phyloP scores from a whole-genome alignment of 164 flowering plant species.

The Magnolia kwangsiensis region DNA sequence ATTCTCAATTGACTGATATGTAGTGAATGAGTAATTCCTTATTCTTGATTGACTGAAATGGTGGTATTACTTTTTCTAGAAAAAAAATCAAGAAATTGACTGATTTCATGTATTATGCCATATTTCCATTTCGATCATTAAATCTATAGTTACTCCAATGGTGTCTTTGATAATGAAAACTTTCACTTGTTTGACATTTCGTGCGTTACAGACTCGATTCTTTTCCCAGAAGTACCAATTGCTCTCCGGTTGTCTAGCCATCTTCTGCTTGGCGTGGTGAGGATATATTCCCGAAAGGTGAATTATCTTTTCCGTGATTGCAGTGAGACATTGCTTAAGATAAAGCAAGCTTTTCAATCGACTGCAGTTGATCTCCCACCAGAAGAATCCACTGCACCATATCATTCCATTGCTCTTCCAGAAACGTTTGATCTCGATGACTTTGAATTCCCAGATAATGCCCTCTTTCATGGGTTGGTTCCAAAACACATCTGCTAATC shows the following conservation, averaged over 20 bases:
- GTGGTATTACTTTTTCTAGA: conserved; percentile 43
- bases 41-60: neutral
- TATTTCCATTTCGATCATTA: neutral
- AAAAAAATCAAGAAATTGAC: conserved; percentile 82
- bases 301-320: conserved; percentile 97
- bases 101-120: neutral
- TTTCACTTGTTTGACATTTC: neutral
- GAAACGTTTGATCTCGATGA: conserved; percentile 99
- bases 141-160: neutral
- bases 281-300: conserved; percentile 95
- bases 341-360: conserved; percentile 98
- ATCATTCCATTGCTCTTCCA: conserved; percentile 96
- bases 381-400: conserved; percentile 97
- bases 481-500: neutral
- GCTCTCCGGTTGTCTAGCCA: conserved; percentile 95
- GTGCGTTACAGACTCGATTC: conserved; percentile 75
- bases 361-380: conserved; percentile 97
- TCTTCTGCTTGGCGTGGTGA: no score
- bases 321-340: conserved; percentile 93
- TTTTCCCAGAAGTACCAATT: conserved; percentile 93
- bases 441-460: conserved; percentile 94
- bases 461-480: conserved; percentile 82
- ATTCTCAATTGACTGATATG: no score
- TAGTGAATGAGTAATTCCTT: no score
- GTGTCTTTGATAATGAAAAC: neutral